phyloP scores from a whole-genome alignment of 371 early-diverging fungal species.

The Polyrhizophydium stewartii region DNA sequence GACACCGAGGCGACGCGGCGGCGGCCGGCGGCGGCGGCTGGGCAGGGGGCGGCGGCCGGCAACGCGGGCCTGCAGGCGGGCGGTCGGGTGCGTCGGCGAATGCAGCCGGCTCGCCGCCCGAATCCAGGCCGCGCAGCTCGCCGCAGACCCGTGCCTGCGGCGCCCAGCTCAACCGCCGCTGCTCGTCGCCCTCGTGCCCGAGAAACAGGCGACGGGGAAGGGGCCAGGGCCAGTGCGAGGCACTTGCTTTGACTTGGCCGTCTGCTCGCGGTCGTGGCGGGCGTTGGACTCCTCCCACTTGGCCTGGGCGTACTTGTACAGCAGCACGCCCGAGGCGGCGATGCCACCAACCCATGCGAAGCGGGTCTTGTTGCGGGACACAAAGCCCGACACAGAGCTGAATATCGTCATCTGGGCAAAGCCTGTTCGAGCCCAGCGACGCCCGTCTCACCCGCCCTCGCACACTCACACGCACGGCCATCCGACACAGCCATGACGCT shows the following conservation, averaged over 20 bases:
- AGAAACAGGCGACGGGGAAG: no score
- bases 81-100: background rate
- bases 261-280: constrained; percentile 51
- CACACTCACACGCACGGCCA: no score
- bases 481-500: no score
- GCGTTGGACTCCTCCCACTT: constrained; percentile 71
- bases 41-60: background rate
- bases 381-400: background rate
- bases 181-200: no score
- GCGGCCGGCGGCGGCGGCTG: background rate
- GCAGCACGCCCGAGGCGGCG: constrained; percentile 66
- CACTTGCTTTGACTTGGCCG: constrained; percentile 72
- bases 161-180: no score
- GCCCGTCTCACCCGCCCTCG: no score
- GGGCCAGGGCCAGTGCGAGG: no score
- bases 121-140: no score
- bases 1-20: no score
- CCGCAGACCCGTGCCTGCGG: no score
- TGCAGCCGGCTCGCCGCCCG: background rate
- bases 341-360: constrained; percentile 49
- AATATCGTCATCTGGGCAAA: background rate
- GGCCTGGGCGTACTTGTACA: constrained; percentile 67
- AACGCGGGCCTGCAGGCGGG: background rate
- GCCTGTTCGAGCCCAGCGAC: no score
- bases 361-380: constrained; percentile 20